Evolutionary conservation across 1,139 yeast species (phyloP), one percentile per base, ranked within the genome.

Genomic region (Candida neerlandica): DNA sequence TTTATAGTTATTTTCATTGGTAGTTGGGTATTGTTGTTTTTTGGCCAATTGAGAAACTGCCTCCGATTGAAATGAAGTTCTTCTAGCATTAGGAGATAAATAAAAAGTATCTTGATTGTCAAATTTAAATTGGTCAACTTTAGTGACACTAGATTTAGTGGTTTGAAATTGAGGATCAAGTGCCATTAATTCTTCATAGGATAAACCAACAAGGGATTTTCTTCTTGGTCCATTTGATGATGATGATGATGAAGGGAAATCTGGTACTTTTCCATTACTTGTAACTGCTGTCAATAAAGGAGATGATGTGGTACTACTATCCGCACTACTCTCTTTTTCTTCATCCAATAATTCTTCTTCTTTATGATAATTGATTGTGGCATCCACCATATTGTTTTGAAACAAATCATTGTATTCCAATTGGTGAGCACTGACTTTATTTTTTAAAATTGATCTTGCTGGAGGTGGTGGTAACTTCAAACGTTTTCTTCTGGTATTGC

Each of bases 181-280:
- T 4, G 79, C 82, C 59, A 83, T 67, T 45, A 86, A 67, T 61
- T 86, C 90, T 55, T 81, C 86, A 59, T 80, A 75, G 3, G 86
- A 75, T 88, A 86, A 81, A 2, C 78, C 85, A 11, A 81, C 78
- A 56, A 83, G 78, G 32, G 85, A 80, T 60, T 82, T 83, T 54
- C 82, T 71, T 43, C 82, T 64, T 1, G 63, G 57, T 27, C 46
- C 4, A 11, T 23, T 23, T 23, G 34, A 40, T 15, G 30, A 30
- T 3, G 45, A 18, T 23, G 34, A 40, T 15, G 30, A 30, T 3
- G 45, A 18, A 3, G 47, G 49, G 15, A 41, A 37, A 19, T 50
- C 50, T 3, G 44, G 30, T 2, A 44, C 49, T 9, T 26, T 38
- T 34, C 32, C 29, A 27, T 33, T 23, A 14, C 21, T 10, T 3